Evolutionary conservation across 139 green algal species (phyloP).

Genomic region (Closterium sp.): DNA sequence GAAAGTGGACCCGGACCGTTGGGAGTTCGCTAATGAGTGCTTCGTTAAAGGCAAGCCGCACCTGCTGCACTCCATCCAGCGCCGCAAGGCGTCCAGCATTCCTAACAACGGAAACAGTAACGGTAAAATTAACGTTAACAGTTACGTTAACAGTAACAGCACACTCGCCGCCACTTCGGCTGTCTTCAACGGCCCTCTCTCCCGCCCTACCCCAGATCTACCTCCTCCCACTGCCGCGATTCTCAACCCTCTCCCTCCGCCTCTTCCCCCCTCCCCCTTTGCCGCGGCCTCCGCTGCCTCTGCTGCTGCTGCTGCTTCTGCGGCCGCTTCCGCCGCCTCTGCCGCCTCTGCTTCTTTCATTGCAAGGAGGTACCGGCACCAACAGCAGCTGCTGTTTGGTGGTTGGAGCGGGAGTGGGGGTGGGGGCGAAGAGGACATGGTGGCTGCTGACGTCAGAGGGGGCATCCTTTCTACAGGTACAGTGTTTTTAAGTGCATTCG

Average conservation of each 20-base stretch:
- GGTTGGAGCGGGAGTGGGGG: too few species aligned
- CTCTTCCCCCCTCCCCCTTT: not conserved
- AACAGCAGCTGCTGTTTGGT: not conserved
- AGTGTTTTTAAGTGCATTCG: too few species aligned
- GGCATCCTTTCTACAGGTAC: not conserved
- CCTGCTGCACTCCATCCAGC: constrained; percentile 21
- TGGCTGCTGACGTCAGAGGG: not conserved
- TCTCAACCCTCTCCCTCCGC: not conserved
- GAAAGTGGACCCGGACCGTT: constrained; percentile 91
- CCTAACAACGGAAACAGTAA: not conserved
- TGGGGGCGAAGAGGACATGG: not conserved
- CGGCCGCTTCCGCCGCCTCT: not conserved
- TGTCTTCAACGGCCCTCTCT: not conserved
- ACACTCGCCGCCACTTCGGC: not conserved
- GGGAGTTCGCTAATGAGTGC: constrained; percentile 93
- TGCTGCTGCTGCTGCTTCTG: too few species aligned
- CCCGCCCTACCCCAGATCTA: not conserved
- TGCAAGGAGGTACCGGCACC: not conserved
- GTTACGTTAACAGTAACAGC: not conserved
- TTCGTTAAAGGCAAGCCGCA: constrained; percentile 59
- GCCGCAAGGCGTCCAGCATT: constrained; percentile 14
- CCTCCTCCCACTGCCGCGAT: not conserved
- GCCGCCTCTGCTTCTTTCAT: not conserved
- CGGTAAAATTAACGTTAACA: not conserved
- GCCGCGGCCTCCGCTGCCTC: not conserved